Evolutionary conservation across 768 basidiomycete species (phyloP).

Genomic region (Hirschioporus abietinus): DNA sequence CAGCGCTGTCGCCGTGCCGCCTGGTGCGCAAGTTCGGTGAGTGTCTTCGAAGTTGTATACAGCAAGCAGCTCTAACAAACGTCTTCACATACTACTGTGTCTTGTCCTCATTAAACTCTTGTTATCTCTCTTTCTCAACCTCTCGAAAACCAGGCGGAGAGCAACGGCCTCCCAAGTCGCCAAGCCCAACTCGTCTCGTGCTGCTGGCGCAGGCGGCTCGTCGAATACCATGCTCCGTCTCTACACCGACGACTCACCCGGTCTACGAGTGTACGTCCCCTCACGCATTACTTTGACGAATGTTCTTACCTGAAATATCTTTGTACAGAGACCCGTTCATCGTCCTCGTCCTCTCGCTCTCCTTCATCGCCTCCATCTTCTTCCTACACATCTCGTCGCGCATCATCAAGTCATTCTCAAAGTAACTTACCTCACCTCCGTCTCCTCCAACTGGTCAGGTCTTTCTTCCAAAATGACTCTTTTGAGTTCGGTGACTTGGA

Average conservation of each 20-base stretch:
- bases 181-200: slow-evolving; percentile 81
- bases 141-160: slow-evolving; percentile 49
- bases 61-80: neutral
- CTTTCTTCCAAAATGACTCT: too few relatives aligned
- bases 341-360: slow-evolving; percentile 90
- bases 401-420: slow-evolving; percentile 85
- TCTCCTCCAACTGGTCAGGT: too few relatives aligned
- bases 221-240: slow-evolving; percentile 98
- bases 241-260: slow-evolving; percentile 97
- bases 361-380: slow-evolving; percentile 97
- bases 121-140: too few relatives aligned
- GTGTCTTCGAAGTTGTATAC: slow-evolving; percentile 19
- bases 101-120: too few relatives aligned
- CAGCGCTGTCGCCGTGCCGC: slow-evolving; percentile 60
- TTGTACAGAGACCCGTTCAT: slow-evolving; percentile 85
- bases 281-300: slow-evolving; percentile 1
- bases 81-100: neutral
- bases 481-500: too few relatives aligned
- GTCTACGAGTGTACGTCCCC: slow-evolving; percentile 86
- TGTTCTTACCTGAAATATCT: slow-evolving; percentile 5
- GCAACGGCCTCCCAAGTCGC: slow-evolving; percentile 60
- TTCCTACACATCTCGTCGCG: slow-evolving; percentile 98
- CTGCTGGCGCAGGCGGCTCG: slow-evolving; percentile 93
- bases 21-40: slow-evolving; percentile 79
- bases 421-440: slow-evolving; percentile 42